Base-by-base conservation (phyloP, 805 yeast genomes). In the Metschnikowia colocasiae region DNA sequence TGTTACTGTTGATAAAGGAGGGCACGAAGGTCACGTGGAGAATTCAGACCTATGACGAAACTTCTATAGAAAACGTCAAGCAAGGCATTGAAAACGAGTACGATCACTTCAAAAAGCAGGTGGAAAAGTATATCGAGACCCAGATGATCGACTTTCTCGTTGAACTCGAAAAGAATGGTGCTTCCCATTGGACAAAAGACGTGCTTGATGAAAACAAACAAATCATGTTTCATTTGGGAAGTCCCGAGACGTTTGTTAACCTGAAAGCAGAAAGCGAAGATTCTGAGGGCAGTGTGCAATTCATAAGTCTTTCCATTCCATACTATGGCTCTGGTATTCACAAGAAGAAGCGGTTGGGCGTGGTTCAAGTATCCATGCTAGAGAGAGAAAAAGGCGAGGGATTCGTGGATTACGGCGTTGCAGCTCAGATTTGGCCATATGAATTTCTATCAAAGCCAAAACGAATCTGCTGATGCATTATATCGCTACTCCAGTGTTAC, bases 51-150 rank as follows among this genome's bases (percentile, higher is more conserved):
- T 72, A 72, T 53, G 70, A 72, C 50, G 74, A 68, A 48, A 51
- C 62, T 18, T 59, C 56, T 26, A 39, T 67, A 2, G 51, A 54
- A 19, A 63, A 64, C 46, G 71, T 68, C 12, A 19, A 64, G 13
- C 46, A 56, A 15, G 75, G 75, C 4, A 56, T 71, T 19, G 75
- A 71, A 10, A 67, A 59, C 47, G 68, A 68, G 53, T 71, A 56
- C 52, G 75, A 69, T 46, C 59, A 61, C 43, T 65, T 71, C 49
- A 63, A 57, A 35, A 33, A 45, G 6, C 68, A 71, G 46, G 52
- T 70, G 3, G 36, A 63, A 3, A 59, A 63, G 6, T 27, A 59
- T 5, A 53, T 61, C 3, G 70, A 64, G 32, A 40, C 47, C 18
- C 50, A 60, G 29, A 58, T 71, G 20, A 54, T 64, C 3, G 68